Base-by-base conservation (phyloP, 1,139 yeast genomes). In the Kluyveromyces sp. region DNA sequence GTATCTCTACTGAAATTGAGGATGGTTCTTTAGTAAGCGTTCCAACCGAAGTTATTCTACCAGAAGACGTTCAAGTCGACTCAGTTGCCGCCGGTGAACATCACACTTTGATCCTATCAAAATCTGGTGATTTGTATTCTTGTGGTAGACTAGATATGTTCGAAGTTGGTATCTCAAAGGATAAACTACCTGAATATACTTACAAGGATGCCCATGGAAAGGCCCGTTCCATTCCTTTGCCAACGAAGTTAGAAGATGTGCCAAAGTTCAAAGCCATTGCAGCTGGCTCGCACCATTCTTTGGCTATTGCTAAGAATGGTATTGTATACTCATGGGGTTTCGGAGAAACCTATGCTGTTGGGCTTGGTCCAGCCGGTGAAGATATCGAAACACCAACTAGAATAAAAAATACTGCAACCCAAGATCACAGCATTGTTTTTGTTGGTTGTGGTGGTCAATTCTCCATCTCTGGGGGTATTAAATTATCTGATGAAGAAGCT, bases 381-480 rank as follows among this genome's bases (percentile, higher is more conserved):
- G 97, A 90, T 63, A 82, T 89, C 42, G 96, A 83, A 49, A 70
- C 69, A 25, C 97, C 97, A 41, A 84, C 95, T 0, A 76, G 92
- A 63, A 87, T 92, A 58, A 80, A 81, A 53, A 92, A 92, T 65
- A 92, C 97, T 5, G 98, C 99, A 1, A 88, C 97, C 1, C 85
- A 81, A 56, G 77, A 77, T 48, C 82, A 85, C 48, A 77, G 82
- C 52, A 87, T 92, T 60, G 61, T 71, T 37, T 55, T 79, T 47
- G 77, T 85, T 51, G 92, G 95, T 27, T 95, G 94, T 40, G 98
- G 99, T 50, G 98, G 97, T 21, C 98, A 94, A 67, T 92, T 88
- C 59, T 83, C 95, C 45, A 83, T 89, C 3, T 77, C 92, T 61
- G 96, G 89, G 37, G 97, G 97, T 45, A 66, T 75, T 3, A 77